Base-by-base conservation (phyloP, 2,329 filamentous ascomycete genomes). In the Pseudogymnoascus sp. region DNA sequence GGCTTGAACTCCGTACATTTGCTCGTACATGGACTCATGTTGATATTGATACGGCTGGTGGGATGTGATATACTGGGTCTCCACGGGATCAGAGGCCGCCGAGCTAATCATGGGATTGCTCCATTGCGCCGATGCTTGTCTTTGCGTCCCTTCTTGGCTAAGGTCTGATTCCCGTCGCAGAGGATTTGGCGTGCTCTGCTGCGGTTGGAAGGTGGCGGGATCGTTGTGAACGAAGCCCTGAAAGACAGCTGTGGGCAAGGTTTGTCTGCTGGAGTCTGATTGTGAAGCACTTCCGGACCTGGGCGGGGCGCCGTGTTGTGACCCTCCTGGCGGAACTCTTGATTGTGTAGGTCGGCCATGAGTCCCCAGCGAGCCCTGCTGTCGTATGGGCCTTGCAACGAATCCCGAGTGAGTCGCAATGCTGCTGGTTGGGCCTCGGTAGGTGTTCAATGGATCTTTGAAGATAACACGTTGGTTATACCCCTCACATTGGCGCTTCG, bases 391-490 rank as follows among this genome's bases (percentile, higher is more conserved):
- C 18, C 45, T 15, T 5, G 45, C 45, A 10, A 52, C 25, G n/a
- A 52, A 52, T 31, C 45, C 45, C 3, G 45, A 52, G 31, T 52
- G 45, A 27, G 45, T 52, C 25, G 25, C 45, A 52, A 52, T 52
- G 45, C 45, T 52, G 45, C 45, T 52, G 13, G 45, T 75, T 69
- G 72, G 74, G 68, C 78, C 77, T 68, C 82, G 76, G 65, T 80
- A 84, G 37, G 83, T 79, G 60, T 85, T 83, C 62, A 87, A 76
- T 4, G 86, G 87, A 59, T 89, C 82, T 72, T 91, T 93, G 80
- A 93, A 94, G 63, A 91, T 80, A 61, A 94, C 86, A 55, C 88
- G 84, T 72, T 90, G 88, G 67, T 86, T 91, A 73, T 94, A 94
- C 60, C 90, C 90, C 73, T 94, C 89, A 72, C 90, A 95, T 67